Evolutionary conservation across 805 yeast genomes (phyloP).

Genomic region (Starmerella bombicola): DNA sequence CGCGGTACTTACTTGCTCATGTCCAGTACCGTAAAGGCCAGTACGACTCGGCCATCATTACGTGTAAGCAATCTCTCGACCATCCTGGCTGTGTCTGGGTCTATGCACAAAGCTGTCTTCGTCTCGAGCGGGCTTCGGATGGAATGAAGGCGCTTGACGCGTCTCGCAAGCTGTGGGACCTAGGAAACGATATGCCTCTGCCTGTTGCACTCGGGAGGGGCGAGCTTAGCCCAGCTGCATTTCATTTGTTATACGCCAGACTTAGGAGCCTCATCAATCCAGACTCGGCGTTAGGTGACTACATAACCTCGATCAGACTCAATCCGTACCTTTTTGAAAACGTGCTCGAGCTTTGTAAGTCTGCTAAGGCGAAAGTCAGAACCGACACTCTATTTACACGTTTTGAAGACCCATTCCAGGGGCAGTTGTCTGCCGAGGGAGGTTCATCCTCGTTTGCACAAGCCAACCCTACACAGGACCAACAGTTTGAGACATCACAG

Average conservation of each 20-base stretch:
- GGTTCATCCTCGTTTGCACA: too few relatives aligned
- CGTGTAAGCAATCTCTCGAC: slow-evolving; percentile 35
- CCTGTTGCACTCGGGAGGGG: slow-evolving; percentile 13
- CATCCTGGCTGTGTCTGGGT: slow-evolving; percentile 69
- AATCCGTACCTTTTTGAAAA: slow-evolving; percentile 86
- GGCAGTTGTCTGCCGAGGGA: too few relatives aligned
- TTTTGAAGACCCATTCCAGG: slow-evolving; percentile 15
- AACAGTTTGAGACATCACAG: too few relatives aligned
- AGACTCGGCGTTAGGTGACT: slow-evolving; percentile 49
- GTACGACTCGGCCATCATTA: slow-evolving; percentile 36
- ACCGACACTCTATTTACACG: slow-evolving; percentile 33
- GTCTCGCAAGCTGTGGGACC: slow-evolving; percentile 11
- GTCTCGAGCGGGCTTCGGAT: slow-evolving; percentile 42
- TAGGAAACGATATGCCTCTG: slow-evolving; percentile 13
- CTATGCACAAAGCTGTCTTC: slow-evolving; percentile 55
- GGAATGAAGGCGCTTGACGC: slow-evolving; percentile 44
- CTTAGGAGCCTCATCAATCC: slow-evolving; percentile 47
- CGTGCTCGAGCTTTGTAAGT: slow-evolving; percentile 54
- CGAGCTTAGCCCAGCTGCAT: slow-evolving; percentile 38
- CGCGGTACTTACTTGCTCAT: slow-evolving; percentile 57
- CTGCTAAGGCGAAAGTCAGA: slow-evolving; percentile 54
- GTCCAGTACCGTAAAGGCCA: slow-evolving; percentile 48
- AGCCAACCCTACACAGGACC: too few relatives aligned
- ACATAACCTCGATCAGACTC: slow-evolving; percentile 52
- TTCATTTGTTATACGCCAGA: slow-evolving; percentile 58